Evolutionary conservation across 768 basidiomycete genomes (phyloP).

Genomic region (Boletales sp.): DNA sequence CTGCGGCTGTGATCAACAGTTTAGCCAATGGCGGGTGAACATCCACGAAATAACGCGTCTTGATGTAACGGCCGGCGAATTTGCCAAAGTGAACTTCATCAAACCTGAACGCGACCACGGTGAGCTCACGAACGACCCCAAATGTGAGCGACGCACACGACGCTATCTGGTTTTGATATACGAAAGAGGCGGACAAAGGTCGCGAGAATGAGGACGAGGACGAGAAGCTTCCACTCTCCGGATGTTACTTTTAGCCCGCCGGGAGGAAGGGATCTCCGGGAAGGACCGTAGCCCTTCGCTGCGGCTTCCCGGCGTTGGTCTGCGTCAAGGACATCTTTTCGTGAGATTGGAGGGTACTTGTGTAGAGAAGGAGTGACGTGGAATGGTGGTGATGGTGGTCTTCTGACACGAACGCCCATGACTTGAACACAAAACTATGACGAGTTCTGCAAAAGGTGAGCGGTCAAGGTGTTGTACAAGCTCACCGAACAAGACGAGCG

Average conservation of each 20-base stretch:
- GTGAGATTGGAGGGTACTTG: slow-evolving; percentile 57
- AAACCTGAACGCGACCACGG: slow-evolving; percentile 52
- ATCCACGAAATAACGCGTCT: slow-evolving; percentile 87
- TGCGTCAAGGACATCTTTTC: slow-evolving; percentile 68
- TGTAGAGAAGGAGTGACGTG: slow-evolving; percentile 35
- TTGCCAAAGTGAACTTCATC: slow-evolving; percentile 99
- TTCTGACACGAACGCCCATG: slow-evolving; percentile 60
- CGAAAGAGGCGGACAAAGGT: slow-evolving; percentile 81
- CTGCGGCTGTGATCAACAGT: slow-evolving; percentile 89
- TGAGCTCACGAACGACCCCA: neutral
- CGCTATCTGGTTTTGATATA: slow-evolving; percentile 81
- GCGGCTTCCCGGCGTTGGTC: slow-evolving; percentile 69
- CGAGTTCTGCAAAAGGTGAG: neutral
- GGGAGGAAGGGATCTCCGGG: slow-evolving; percentile 42
- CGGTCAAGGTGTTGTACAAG: too few relatives aligned
- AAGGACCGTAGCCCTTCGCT: slow-evolving; percentile 58
- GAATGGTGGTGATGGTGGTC: slow-evolving; percentile 66
- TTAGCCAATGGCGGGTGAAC: slow-evolving; percentile 98
- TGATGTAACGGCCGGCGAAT: slow-evolving; percentile 92
- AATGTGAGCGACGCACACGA: slow-evolving; percentile 65
- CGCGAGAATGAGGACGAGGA: slow-evolving; percentile 65
- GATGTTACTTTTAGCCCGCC: slow-evolving; percentile 64
- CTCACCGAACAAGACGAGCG: too few relatives aligned
- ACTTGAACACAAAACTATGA: slow-evolving; percentile 13
- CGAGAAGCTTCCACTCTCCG: slow-evolving; percentile 76